These are phyloP conservation scores for Hypoxylon perforatum DNA, from an alignment of 495 filamentous ascomycete species.

Conservation along the genomic window DNA sequence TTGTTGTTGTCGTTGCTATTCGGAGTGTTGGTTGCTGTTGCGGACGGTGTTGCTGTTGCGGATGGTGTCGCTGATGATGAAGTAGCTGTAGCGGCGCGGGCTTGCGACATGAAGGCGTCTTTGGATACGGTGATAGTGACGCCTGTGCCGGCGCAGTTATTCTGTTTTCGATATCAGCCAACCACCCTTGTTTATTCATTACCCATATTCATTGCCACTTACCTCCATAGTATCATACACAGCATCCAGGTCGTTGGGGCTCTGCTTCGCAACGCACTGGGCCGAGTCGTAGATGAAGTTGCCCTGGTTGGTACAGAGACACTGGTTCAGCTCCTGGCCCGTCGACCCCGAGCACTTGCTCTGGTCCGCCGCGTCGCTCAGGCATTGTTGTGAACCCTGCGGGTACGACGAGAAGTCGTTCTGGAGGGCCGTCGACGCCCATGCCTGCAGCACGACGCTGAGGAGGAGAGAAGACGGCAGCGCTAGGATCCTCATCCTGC, in stretches of 20 bases:
- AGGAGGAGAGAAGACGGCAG: slow-evolving; percentile 42
- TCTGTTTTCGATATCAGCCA: slow-evolving; percentile 8
- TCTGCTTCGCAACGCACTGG: slow-evolving; percentile 49
- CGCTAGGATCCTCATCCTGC: slow-evolving; percentile 38
- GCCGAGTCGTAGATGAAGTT: slow-evolving; percentile 58
- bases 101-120: slow-evolving; percentile 39
- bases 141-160: slow-evolving; percentile 51
- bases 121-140: slow-evolving; percentile 42
- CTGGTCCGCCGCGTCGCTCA: slow-evolving; percentile 47
- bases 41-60: not conserved
- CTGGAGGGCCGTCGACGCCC: slow-evolving; percentile 28
- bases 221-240: slow-evolving; percentile 51
- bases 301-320: slow-evolving; percentile 56
- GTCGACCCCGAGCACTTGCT: slow-evolving; percentile 48
- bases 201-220: not conserved
- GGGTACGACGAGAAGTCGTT: slow-evolving; percentile 60
- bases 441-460: slow-evolving; percentile 46
- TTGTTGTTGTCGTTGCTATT: not conserved
- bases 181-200: not conserved
- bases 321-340: slow-evolving; percentile 51
- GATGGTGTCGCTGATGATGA: slow-evolving; percentile 14
- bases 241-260: slow-evolving; percentile 41
- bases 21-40: not conserved
- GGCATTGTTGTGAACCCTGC: slow-evolving; percentile 49
- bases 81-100: slow-evolving; percentile 49